Evolutionary conservation across 305 asterid species (phyloP).

Genomic region (Caryopteris hybrid): DNA sequence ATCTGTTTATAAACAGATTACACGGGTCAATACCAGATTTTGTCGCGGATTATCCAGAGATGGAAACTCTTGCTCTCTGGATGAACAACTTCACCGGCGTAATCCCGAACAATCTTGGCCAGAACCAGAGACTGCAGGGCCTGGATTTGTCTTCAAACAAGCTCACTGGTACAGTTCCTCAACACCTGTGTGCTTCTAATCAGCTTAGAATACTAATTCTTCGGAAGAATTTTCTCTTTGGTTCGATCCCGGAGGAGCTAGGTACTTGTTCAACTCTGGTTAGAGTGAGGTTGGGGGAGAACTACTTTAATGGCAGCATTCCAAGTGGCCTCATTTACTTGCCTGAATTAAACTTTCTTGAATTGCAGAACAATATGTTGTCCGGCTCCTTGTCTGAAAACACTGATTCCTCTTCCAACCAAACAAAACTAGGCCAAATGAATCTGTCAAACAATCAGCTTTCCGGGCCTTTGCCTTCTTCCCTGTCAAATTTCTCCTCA

Average conservation of each 20-base stretch:
- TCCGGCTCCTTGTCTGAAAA: conserved; percentile 69
- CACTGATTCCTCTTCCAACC: conserved; percentile 29
- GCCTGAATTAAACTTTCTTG: conserved; percentile 75
- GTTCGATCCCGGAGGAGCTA: conserved; percentile 69
- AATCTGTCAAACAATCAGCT: conserved; percentile 81
- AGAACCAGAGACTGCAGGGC: conserved; percentile 47
- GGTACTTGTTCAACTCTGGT: conserved; percentile 72
- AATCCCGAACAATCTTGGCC: conserved; percentile 65
- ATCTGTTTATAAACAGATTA: conserved; percentile 76
- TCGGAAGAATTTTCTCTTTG: conserved; percentile 67
- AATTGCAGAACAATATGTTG: conserved; percentile 73
- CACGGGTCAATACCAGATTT: conserved; percentile 87
- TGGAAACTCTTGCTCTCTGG: conserved; percentile 73
- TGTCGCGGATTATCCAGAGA: conserved; percentile 58
- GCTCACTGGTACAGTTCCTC: conserved; percentile 88
- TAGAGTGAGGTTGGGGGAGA: conserved; percentile 83
- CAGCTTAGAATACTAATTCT: conserved; percentile 66
- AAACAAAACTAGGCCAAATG: conserved; percentile 49
- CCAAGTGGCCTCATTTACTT: conserved; percentile 75
- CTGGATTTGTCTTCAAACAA: conserved; percentile 90
- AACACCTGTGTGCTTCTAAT: conserved; percentile 51
- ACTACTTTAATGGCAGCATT: conserved; percentile 80
- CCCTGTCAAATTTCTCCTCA: conserved; percentile 63
- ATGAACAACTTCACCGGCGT: conserved; percentile 88
- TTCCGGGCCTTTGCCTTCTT: conserved; percentile 62